These are phyloP conservation scores for Volvariella surrecta DNA, from an alignment of 1,284 basidiomycete genomes.

Conservation along the genomic window DNA sequence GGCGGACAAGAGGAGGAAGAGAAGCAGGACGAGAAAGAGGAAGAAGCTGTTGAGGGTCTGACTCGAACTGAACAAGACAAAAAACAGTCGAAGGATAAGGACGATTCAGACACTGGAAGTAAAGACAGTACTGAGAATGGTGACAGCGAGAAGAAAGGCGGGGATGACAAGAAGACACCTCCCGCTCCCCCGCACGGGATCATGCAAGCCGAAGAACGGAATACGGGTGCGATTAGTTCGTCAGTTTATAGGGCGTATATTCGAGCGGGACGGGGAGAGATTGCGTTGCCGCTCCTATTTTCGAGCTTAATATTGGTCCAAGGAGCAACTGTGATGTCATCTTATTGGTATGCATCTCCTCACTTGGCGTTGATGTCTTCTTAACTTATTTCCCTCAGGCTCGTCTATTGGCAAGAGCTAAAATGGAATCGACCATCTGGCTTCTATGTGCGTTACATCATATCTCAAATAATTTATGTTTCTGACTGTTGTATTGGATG, in stretches of 20 bases:
- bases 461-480: slow-evolving; percentile 1
- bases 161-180: slow-evolving; percentile 22
- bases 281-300: slow-evolving; percentile 46
- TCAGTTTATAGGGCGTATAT: slow-evolving; percentile 47
- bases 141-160: slow-evolving; percentile 23
- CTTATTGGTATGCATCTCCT: slow-evolving; percentile 43
- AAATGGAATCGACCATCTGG: slow-evolving; percentile 44
- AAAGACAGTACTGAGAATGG: slow-evolving; percentile 12
- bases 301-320: slow-evolving; percentile 47
- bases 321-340: slow-evolving; percentile 51
- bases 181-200: slow-evolving; percentile 34
- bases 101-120: slow-evolving; percentile 1
- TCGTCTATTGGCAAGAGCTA: slow-evolving; percentile 66
- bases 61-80: neutral
- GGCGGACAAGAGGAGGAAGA: slow-evolving; percentile 31
- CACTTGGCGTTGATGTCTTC: neutral
- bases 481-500: slow-evolving; percentile 6
- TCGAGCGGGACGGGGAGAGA: slow-evolving; percentile 42
- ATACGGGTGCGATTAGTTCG: slow-evolving; percentile 45
- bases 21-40: slow-evolving; percentile 21
- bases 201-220: slow-evolving; percentile 62
- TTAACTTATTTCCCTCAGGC: slow-evolving; percentile 25
- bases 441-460: slow-evolving; percentile 44
- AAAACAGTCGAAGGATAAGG: slow-evolving; percentile 14
- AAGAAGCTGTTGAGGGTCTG: slow-evolving; percentile 13